Base-by-base conservation (phyloP, 805 yeast genomes). In the Peterozyma xylosa region DNA sequence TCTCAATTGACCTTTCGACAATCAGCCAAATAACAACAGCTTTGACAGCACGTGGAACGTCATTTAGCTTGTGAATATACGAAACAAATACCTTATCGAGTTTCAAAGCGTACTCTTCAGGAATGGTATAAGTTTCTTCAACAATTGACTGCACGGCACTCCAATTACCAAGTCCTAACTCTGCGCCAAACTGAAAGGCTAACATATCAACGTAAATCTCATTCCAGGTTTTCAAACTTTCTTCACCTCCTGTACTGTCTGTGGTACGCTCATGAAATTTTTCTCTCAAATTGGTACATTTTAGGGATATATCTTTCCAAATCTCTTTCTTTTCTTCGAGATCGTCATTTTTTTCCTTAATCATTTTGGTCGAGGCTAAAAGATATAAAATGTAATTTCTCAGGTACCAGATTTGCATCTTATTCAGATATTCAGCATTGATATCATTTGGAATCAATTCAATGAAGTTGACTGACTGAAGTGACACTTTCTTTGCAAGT, bases 71-170 rank as follows among this genome's bases (percentile, higher is more conserved):
- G 6, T 46, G 37, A 2, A 52, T 43, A 2, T 50, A 41, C 32
- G 57, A 54, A 1, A 56, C 45, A n/a, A 62, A 30, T 2, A 56
- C 36, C 2, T 47, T 38, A 32, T 62, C 65, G 33, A 60, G 45
- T 11, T 54, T 53, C 2, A 42, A 15, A 21, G 46, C 38, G 16
- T 46, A 35, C 6, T n/a, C 11, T 11, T 13, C 11, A 13, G 43
- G 51, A 6, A 44, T 37, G 4, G 30, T 39, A 5, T 48, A 41
- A 2, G 59, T 45, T 29, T 46, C 50, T 13, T 53, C 48, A 1
- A 64, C 34, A 11, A 62, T 46, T 0, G 53, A 37, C 11, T 49
- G 42, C 2, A 56, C 49, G 9, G 54, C 47, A 3, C 39, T 39
- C 45, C 53, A 53, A 38, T 61, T 57, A 10, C 49, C 52, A 13